A percentile compares a stretch with the other conserved stretches of the same genome.
phyloP scores from a whole-genome alignment of 306 rosid genomes.

The Casuarina equisetifolia region DNA sequence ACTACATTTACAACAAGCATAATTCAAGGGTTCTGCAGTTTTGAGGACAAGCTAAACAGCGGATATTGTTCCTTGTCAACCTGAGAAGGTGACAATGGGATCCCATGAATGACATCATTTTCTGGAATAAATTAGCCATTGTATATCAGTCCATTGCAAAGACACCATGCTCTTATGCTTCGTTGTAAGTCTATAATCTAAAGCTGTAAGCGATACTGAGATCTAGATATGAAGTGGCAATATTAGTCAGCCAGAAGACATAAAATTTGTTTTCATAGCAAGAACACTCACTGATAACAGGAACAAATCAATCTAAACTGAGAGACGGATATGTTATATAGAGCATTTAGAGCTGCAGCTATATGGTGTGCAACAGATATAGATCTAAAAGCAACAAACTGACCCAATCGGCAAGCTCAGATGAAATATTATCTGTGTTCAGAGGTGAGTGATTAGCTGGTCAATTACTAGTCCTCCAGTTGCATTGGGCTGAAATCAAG shows the following conservation, averaged over 20 bases:
- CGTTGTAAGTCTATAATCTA: slow-evolving; percentile 7
- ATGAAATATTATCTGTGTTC: neutral
- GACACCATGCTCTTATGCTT: slow-evolving; percentile 9
- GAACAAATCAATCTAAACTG: neutral
- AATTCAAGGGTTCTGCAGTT: neutral
- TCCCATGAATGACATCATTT: slow-evolving; percentile 12
- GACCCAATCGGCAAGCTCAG: neutral
- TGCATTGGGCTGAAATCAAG: neutral
- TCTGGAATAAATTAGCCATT: slow-evolving; percentile 5
- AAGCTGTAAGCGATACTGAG: neutral
- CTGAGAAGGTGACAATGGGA: slow-evolving; percentile 7
- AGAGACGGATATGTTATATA: neutral
- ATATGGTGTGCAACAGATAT: neutral
- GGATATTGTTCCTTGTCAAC: neutral
- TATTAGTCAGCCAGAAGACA: neutral
- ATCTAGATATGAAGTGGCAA: neutral
- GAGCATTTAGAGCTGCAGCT: neutral
- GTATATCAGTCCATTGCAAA: neutral
- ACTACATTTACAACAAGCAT: slow-evolving; percentile 12
- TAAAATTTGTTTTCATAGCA: neutral
- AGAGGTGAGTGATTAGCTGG: neutral
- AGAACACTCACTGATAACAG: neutral
- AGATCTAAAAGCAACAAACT: neutral
- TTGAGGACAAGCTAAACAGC: neutral
- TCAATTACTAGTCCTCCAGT: neutral